These are phyloP conservation scores for Simmondsia chinensis DNA, from an alignment of 148 eudicot species.

Conservation along the genomic window DNA sequence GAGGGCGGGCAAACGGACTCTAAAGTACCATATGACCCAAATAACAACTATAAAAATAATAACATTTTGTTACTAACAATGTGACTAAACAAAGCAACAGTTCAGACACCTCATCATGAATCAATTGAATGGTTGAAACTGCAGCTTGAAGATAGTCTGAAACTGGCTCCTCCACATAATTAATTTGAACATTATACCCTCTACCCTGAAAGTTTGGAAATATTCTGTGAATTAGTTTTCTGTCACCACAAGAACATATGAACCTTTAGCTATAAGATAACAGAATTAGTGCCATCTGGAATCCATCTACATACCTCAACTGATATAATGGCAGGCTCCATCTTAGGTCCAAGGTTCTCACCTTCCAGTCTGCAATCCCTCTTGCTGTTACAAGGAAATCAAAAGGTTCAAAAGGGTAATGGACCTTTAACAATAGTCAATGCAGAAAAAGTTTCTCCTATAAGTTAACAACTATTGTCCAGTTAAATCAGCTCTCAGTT, in stretches of 20 bases:
- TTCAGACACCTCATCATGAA: conserved; percentile 64
- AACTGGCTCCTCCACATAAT: conserved; percentile 82
- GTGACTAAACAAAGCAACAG: background rate
- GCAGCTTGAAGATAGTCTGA: conserved; percentile 84
- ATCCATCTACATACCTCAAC: conserved; percentile 88
- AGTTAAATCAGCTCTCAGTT: too few species aligned
- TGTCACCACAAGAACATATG: conserved; percentile 1
- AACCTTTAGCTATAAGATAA: too few species aligned
- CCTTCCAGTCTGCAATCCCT: conserved; percentile 35
- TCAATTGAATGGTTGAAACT: conserved; percentile 82
- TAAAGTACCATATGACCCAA: too few species aligned
- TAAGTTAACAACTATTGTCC: too few species aligned
- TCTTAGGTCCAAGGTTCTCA: conserved; percentile 37
- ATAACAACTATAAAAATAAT: too few species aligned
- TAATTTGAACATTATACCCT: conserved; percentile 71
- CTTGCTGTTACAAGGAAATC: conserved; percentile 29
- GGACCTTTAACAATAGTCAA: background rate
- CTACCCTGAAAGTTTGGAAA: conserved; percentile 58
- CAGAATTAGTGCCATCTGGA: too few species aligned
- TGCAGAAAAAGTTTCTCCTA: too few species aligned
- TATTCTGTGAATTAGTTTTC: conserved; percentile 2
- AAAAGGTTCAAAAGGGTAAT: background rate
- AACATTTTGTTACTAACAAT: too few species aligned
- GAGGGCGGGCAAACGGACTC: too few species aligned
- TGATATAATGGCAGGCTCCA: conserved; percentile 86